These are phyloP conservation scores for Cerioporus squamosus DNA, from an alignment of 1,284 basidiomycete genomes.

Conservation along the genomic window DNA sequence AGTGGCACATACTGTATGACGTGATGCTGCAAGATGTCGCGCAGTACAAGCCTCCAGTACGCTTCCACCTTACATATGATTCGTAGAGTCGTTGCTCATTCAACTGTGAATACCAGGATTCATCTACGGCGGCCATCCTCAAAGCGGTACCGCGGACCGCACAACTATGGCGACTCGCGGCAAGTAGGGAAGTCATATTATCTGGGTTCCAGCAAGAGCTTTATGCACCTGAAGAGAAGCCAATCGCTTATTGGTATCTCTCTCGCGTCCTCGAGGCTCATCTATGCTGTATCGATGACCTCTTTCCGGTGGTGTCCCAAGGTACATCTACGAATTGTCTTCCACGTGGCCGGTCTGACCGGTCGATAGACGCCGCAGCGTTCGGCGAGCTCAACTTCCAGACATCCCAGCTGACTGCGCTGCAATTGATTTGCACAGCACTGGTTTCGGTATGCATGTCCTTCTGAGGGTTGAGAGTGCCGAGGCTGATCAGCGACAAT, in stretches of 20 bases:
- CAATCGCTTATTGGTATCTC: slow-evolving; percentile 78
- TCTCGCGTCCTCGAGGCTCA: slow-evolving; percentile 59
- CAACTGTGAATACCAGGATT: slow-evolving; percentile 19
- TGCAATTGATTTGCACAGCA: slow-evolving; percentile 40
- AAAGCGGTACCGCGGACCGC: slow-evolving; percentile 49
- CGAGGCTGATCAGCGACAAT: neutral
- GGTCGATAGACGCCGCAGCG: slow-evolving; percentile 44
- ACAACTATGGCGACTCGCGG: slow-evolving; percentile 60
- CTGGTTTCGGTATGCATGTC: slow-evolving; percentile 38
- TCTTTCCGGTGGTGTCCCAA: slow-evolving; percentile 44
- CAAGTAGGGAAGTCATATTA: slow-evolving; percentile 69
- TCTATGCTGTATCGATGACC: slow-evolving; percentile 52
- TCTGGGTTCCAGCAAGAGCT: slow-evolving; percentile 81
- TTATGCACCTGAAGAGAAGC: slow-evolving; percentile 67
- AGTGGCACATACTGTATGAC: slow-evolving; percentile 68
- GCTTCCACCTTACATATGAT: neutral
- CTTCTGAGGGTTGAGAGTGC: slow-evolving; percentile 22
- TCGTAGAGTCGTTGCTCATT: no score
- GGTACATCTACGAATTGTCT: slow-evolving; percentile 35
- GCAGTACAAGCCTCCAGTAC: slow-evolving; percentile 35
- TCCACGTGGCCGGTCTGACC: neutral
- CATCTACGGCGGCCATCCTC: slow-evolving; percentile 36
- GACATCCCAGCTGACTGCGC: slow-evolving; percentile 50
- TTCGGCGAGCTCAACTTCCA: slow-evolving; percentile 55
- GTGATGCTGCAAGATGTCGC: slow-evolving; percentile 42